phyloP scores from a whole-genome alignment of 2,329 filamentous ascomycete species.

The Metarhizium humberi region DNA sequence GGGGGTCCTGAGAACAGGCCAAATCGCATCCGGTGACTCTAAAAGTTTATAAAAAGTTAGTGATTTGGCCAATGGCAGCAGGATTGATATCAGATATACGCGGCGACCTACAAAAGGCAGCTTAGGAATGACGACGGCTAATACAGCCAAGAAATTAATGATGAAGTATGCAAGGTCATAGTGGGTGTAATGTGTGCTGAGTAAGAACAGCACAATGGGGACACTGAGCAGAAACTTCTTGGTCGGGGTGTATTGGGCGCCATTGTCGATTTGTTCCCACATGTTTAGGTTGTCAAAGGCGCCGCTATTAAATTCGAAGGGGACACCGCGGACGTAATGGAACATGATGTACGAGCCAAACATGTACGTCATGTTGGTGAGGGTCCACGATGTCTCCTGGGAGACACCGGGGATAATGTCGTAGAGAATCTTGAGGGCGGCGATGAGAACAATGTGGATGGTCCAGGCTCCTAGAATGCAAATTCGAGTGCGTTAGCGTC shows the following conservation, averaged over 20 bases:
- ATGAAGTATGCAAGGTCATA: slow-evolving; percentile 96
- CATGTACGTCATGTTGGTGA: slow-evolving; percentile 99
- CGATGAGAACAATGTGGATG: slow-evolving; percentile 90
- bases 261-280: slow-evolving; percentile 99
- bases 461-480: slow-evolving; percentile 75
- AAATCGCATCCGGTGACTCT: slow-evolving; percentile 73
- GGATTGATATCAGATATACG: background rate
- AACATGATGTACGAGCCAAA: slow-evolving; percentile 99
- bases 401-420: slow-evolving; percentile 94
- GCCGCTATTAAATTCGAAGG: slow-evolving; percentile 97
- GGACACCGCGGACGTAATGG: slow-evolving; percentile 94
- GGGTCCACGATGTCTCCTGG: slow-evolving; percentile 96
- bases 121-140: slow-evolving; percentile 93
- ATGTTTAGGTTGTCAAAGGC: slow-evolving; percentile 99
- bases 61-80: background rate
- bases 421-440: slow-evolving; percentile 89
- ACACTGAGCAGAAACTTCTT: slow-evolving; percentile 97
- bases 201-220: slow-evolving; percentile 84
- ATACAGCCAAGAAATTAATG: slow-evolving; percentile 88
- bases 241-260: slow-evolving; percentile 94
- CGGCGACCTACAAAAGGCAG: slow-evolving; percentile 71
- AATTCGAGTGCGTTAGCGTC: background rate
- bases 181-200: slow-evolving; percentile 98
- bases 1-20: slow-evolving; percentile 62
- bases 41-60: slow-evolving; percentile 16